Evolutionary conservation across 1,139 yeast genomes (phyloP).

Genomic region (Diutina rugosa): DNA sequence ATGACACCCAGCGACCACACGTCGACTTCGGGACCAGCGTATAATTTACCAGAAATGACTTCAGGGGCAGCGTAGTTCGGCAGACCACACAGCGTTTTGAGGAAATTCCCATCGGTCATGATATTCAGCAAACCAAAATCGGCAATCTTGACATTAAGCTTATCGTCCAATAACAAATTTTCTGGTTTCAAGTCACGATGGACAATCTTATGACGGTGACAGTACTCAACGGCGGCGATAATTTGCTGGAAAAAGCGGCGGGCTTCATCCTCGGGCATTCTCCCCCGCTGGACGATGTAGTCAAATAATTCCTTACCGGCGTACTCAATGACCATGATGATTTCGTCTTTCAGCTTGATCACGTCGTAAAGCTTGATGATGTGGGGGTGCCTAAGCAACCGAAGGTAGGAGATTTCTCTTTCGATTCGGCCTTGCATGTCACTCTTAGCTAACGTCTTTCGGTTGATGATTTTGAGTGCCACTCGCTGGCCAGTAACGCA

Average conservation of each 20-base stretch:
- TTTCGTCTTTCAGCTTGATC: slow-evolving; percentile 89
- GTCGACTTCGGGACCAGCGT: slow-evolving; percentile 98
- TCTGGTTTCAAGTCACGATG: slow-evolving; percentile 96
- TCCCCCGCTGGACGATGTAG: slow-evolving; percentile 89
- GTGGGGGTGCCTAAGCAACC: slow-evolving; percentile 90
- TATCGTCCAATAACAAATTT: slow-evolving; percentile 80
- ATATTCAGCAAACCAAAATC: slow-evolving; percentile 93
- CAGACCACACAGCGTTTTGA: slow-evolving; percentile 93
- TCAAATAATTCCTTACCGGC: slow-evolving; percentile 96
- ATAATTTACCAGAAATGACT: slow-evolving; percentile 88
- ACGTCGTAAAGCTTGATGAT: slow-evolving; percentile 94
- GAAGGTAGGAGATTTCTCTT: slow-evolving; percentile 81
- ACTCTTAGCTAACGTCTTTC: slow-evolving; percentile 85
- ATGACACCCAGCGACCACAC: slow-evolving; percentile 99
- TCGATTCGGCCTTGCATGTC: slow-evolving; percentile 98
- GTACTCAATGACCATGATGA: slow-evolving; percentile 93
- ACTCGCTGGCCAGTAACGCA: slow-evolving; percentile 86
- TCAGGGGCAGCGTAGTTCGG: slow-evolving; percentile 99
- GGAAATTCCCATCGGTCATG: slow-evolving; percentile 96
- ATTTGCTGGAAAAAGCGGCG: slow-evolving; percentile 94
- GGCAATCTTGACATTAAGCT: slow-evolving; percentile 87
- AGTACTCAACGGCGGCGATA: slow-evolving; percentile 94
- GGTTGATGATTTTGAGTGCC: slow-evolving; percentile 86
- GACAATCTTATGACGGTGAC: slow-evolving; percentile 95
- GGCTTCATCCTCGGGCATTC: slow-evolving; percentile 91